Evolutionary conservation across 2,329 filamentous ascomycete species (phyloP).

Genomic region (Fusarium keratoplasticum): DNA sequence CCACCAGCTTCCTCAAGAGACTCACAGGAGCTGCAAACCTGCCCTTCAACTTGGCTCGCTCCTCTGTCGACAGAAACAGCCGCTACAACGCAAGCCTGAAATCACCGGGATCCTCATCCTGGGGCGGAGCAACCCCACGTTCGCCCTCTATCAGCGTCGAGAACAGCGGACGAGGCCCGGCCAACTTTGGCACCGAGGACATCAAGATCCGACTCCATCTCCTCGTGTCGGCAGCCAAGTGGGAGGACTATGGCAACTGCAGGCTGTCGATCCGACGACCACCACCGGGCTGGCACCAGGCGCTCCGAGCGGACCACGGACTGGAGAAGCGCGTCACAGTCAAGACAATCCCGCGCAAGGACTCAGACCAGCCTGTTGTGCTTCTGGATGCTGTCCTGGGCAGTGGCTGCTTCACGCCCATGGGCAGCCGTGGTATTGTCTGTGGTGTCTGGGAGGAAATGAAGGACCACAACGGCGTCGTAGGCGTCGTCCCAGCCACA

Average conservation of each 20-base stretch:
- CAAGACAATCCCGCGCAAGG: conserved; percentile 74
- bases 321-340: conserved; percentile 89
- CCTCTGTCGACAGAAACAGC: conserved; percentile 72
- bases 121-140: conserved; percentile 61
- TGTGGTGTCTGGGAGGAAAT: conserved; percentile 88
- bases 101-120: conserved; percentile 67
- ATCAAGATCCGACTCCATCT: conserved; percentile 89
- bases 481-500: conserved; percentile 63
- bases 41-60: conserved; percentile 84
- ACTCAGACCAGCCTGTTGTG: conserved; percentile 66
- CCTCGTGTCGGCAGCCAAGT: conserved; percentile 80
- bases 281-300: conserved; percentile 70
- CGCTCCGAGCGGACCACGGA: conserved; percentile 70
- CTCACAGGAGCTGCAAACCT: conserved; percentile 78
- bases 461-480: conserved; percentile 69
- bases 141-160: conserved; percentile 69
- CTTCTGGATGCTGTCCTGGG: conserved; percentile 87
- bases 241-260: conserved; percentile 92
- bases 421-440: conserved; percentile 87
- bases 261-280: conserved; percentile 84
- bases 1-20: conserved; percentile 83
- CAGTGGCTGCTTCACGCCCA: conserved; percentile 84
- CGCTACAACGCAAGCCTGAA: conserved; percentile 70
- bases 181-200: conserved; percentile 74
- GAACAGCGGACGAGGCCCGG: conserved; percentile 62